A percentile compares a stretch with the other conserved stretches of the same genome.
phyloP scores from a whole-genome alignment of 139 green algal species.

The Trebouxia sp. region DNA sequence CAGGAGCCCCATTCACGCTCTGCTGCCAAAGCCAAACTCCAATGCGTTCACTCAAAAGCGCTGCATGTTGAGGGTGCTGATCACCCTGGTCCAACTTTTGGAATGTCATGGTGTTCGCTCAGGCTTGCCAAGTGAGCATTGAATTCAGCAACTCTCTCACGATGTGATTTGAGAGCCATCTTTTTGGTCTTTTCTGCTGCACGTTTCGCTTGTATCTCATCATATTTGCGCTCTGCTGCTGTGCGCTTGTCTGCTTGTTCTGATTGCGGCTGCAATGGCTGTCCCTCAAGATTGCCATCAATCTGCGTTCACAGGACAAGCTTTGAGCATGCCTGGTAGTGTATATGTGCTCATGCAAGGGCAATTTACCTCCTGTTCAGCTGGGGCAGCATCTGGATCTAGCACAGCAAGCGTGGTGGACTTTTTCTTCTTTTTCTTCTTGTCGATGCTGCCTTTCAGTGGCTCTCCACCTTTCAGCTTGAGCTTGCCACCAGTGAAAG shows the following conservation, averaged over 20 bases:
- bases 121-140: constrained; percentile 81
- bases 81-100: constrained; percentile 79
- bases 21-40: too few species aligned
- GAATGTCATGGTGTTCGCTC: constrained; percentile 87
- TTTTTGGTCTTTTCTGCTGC: constrained; percentile 72
- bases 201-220: constrained; percentile 63
- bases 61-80: too few species aligned
- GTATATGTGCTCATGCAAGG: neutral
- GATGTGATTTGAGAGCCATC: constrained; percentile 76
- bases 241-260: constrained; percentile 72
- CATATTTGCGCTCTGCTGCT: constrained; percentile 74
- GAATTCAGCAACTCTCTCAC: constrained; percentile 80
- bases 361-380: neutral
- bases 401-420: neutral
- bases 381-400: neutral
- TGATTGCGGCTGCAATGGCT: constrained; percentile 37
- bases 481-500: constrained; percentile 80
- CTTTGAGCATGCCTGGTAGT: too few species aligned
- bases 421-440: constrained; percentile 82
- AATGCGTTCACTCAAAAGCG: too few species aligned
- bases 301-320: neutral
- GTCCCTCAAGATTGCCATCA: constrained; percentile 43
- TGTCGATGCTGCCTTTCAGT: constrained; percentile 67
- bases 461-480: constrained; percentile 84
- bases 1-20: too few species aligned